These are phyloP conservation scores for Leccinum truebloodii DNA, from an alignment of 768 basidiomycete genomes.

Conservation along the genomic window DNA sequence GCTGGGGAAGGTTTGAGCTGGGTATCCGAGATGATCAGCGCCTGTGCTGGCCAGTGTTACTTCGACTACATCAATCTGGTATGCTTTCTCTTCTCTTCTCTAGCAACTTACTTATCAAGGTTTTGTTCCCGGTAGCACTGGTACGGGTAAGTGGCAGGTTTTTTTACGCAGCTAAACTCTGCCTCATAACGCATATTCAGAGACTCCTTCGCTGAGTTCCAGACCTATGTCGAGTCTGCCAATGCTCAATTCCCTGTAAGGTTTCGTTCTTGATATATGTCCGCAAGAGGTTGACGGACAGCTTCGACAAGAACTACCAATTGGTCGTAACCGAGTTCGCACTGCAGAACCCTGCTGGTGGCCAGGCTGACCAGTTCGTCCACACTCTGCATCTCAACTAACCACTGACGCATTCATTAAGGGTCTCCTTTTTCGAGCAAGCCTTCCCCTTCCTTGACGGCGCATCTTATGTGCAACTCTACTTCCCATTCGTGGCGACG, in stretches of 20 bases:
- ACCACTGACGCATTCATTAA: background rate
- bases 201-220: slow-evolving; percentile 29
- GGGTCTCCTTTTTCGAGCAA: slow-evolving; percentile 34
- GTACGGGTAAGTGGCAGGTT: slow-evolving; percentile 26
- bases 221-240: slow-evolving; percentile 28
- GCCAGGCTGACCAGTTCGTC: slow-evolving; percentile 32
- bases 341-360: slow-evolving; percentile 33
- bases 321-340: slow-evolving; percentile 37
- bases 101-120: background rate
- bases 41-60: slow-evolving; percentile 37
- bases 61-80: slow-evolving; percentile 39
- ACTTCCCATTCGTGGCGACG: slow-evolving; percentile 40
- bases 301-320: slow-evolving; percentile 17
- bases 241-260: slow-evolving; percentile 32
- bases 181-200: slow-evolving; percentile 15
- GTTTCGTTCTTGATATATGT: no score
- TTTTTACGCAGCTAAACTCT: background rate
- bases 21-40: slow-evolving; percentile 36
- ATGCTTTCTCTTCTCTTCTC: slow-evolving; percentile 2
- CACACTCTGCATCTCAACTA: no score
- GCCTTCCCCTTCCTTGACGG: slow-evolving; percentile 38
- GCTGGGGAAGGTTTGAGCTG: slow-evolving; percentile 38
- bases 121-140: slow-evolving; percentile 22
- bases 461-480: slow-evolving; percentile 33
- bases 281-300: slow-evolving; percentile 5